Percentiles rank a stretch among this genome's conserved stretches.
phyloP scores from a whole-genome alignment of 257 asterid species.

The Solanum infundibuliforme region DNA sequence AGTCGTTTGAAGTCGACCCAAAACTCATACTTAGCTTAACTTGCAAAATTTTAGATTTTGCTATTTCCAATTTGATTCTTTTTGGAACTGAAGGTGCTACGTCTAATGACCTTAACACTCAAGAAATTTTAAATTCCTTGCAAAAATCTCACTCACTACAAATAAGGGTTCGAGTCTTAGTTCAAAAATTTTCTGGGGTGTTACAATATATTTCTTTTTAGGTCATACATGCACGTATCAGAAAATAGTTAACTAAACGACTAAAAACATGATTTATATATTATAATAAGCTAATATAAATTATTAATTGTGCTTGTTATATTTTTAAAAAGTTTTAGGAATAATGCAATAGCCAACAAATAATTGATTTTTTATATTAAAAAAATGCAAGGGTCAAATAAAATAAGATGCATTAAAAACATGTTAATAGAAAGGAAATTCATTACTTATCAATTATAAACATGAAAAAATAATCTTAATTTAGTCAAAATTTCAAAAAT shows the following conservation, averaged over 20 bases:
- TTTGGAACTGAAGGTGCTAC: too few relatives aligned
- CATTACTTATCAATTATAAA: not conserved
- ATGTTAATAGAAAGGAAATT: not conserved
- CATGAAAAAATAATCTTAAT: not conserved
- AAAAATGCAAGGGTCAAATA: not conserved
- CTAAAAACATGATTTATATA: not conserved
- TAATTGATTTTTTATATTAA: not conserved
- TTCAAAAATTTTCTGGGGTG: too few relatives aligned
- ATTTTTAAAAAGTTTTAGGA: too few relatives aligned
- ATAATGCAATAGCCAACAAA: not conserved
- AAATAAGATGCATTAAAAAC: not conserved
- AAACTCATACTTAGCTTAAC: too few relatives aligned
- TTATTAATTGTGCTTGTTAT: not conserved
- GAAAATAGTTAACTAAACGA: not conserved
- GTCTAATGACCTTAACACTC: too few relatives aligned
- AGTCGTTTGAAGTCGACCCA: too few relatives aligned
- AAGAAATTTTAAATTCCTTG: too few relatives aligned
- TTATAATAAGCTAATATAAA: not conserved
- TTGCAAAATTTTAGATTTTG: too few relatives aligned
- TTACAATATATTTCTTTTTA: not conserved
- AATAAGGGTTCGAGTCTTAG: too few relatives aligned
- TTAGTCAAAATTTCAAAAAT: not conserved
- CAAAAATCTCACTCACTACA: too few relatives aligned
- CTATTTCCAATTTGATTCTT: too few relatives aligned
- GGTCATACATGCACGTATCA: not conserved